phyloP scores from a whole-genome alignment of 805 yeast species.

The Cyberlindnera samutprakarnensis region DNA sequence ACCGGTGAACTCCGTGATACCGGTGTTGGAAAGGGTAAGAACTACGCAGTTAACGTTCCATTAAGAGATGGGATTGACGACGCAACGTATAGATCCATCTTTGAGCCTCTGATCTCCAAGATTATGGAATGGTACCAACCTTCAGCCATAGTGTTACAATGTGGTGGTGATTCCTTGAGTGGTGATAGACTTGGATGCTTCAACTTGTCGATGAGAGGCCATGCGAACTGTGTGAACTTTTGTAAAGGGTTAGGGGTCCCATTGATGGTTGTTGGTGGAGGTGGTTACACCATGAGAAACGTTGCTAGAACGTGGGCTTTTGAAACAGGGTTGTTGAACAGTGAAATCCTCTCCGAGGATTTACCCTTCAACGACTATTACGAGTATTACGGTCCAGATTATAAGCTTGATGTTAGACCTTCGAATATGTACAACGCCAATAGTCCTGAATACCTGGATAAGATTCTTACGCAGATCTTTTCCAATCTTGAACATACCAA shows the following conservation, averaged over 20 bases:
- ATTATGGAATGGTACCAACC: conserved; percentile 88
- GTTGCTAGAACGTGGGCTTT: conserved; percentile 94
- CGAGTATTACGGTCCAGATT: conserved; percentile 97
- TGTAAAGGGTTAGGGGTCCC: conserved; percentile 85
- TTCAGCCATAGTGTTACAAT: conserved; percentile 91
- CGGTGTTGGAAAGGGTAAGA: conserved; percentile 80
- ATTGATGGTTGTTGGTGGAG: conserved; percentile 92
- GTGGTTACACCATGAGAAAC: conserved; percentile 96
- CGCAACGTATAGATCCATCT: conserved; percentile 63
- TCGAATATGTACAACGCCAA: conserved; percentile 96
- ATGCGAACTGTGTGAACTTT: conserved; percentile 90
- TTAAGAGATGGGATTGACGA: conserved; percentile 92
- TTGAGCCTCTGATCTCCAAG: conserved; percentile 80
- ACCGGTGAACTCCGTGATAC: conserved; percentile 82
- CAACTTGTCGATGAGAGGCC: conserved; percentile 88
- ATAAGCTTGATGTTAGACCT: conserved; percentile 88
- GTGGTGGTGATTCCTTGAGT: conserved; percentile 96
- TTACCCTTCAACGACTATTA: conserved; percentile 79
- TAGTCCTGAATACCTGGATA: conserved; percentile 84
- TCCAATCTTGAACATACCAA: conserved; percentile 81
- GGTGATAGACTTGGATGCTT: conserved; percentile 96
- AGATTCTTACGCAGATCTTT: conserved; percentile 69
- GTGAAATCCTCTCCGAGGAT: conserved; percentile 66
- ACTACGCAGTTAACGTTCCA: conserved; percentile 82
- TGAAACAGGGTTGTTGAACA: conserved; percentile 83